A percentile compares a stretch with the other conserved stretches of the same genome.
phyloP scores from a whole-genome alignment of 1,284 basidiomycete species.

The Microbotryomycetes sp. region DNA sequence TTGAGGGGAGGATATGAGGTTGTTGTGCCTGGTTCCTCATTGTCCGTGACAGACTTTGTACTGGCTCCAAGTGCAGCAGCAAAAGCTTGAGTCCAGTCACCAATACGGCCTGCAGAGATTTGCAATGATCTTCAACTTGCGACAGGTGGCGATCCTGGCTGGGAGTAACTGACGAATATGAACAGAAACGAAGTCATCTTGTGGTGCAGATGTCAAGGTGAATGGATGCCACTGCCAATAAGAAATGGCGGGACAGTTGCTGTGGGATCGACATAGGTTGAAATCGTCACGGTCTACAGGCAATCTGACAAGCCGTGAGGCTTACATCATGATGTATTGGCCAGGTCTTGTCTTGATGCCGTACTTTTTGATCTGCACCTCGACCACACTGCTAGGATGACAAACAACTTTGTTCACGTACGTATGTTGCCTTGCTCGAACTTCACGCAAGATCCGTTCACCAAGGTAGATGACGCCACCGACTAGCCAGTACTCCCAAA shows the following conservation, averaged over 20 bases:
- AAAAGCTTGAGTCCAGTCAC: slow-evolving; percentile 74
- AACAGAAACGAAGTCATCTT: slow-evolving; percentile 83
- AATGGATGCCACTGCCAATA: slow-evolving; percentile 95
- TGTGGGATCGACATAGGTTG: not conserved
- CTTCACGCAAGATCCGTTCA: slow-evolving; percentile 79
- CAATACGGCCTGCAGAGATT: slow-evolving; percentile 50
- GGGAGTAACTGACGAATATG: slow-evolving; percentile 57
- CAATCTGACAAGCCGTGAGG: too few relatives aligned
- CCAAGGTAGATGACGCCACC: slow-evolving; percentile 75
- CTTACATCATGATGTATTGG: slow-evolving; percentile 65
- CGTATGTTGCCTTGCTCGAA: slow-evolving; percentile 76
- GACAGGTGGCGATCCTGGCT: not conserved
- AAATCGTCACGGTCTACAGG: not conserved
- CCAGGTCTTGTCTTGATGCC: slow-evolving; percentile 51
- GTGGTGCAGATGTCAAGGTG: slow-evolving; percentile 70
- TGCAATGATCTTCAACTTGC: not conserved
- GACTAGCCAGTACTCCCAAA: slow-evolving; percentile 71
- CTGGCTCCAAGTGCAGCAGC: slow-evolving; percentile 61
- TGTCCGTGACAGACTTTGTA: slow-evolving; percentile 37
- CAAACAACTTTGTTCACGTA: slow-evolving; percentile 85
- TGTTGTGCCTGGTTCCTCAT: slow-evolving; percentile 53
- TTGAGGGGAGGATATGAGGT: slow-evolving; percentile 57
- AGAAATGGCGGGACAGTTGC: slow-evolving; percentile 65
- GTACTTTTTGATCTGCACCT: slow-evolving; percentile 90
- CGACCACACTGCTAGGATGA: slow-evolving; percentile 81